Evolutionary conservation across 345 rosid genomes (phyloP).

Genomic region (Lepidium sativum): DNA sequence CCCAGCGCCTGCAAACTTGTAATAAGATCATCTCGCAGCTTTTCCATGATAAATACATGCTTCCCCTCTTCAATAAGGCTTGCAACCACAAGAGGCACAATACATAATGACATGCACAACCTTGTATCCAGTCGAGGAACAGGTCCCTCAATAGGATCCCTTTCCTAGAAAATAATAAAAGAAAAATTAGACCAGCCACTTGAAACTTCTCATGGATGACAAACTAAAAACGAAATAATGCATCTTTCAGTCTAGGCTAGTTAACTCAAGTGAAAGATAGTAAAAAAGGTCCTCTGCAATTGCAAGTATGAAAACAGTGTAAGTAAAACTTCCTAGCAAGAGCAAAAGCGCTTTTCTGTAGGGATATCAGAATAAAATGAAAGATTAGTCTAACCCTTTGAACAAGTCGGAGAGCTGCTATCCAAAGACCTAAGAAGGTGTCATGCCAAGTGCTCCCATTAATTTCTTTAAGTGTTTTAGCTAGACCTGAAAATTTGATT

Average conservation of each 20-base stretch:
- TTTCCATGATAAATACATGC: constrained; percentile 28
- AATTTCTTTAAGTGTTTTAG: constrained; percentile 71
- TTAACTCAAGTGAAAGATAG: not conserved
- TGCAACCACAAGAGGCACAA: constrained; percentile 67
- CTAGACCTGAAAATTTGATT: constrained; percentile 50
- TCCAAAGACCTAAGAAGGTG: constrained; percentile 87
- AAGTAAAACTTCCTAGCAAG: not conserved
- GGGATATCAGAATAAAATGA: not conserved
- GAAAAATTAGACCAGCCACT: constrained; percentile 7
- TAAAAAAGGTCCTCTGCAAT: not conserved
- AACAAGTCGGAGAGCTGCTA: constrained; percentile 88
- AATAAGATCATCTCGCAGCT: constrained; percentile 46
- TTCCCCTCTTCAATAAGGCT: constrained; percentile 87
- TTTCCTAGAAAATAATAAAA: constrained; percentile 44
- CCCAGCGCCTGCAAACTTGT: constrained; percentile 76
- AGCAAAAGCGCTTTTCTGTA: not conserved
- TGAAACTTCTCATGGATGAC: not conserved
- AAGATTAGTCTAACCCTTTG: constrained; percentile 64
- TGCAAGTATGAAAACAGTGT: not conserved
- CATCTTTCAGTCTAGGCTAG: not conserved
- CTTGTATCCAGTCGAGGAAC: constrained; percentile 80
- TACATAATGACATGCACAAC: constrained; percentile 75
- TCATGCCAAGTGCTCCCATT: constrained; percentile 86
- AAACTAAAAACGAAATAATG: not conserved
- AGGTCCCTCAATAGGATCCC: constrained; percentile 92